Percentiles rank a stretch among this genome's conserved stretches.
These are phyloP conservation scores for Coniochaeta pulveracea DNA, from an alignment of 2,329 filamentous ascomycete species.

Conservation along the genomic window DNA sequence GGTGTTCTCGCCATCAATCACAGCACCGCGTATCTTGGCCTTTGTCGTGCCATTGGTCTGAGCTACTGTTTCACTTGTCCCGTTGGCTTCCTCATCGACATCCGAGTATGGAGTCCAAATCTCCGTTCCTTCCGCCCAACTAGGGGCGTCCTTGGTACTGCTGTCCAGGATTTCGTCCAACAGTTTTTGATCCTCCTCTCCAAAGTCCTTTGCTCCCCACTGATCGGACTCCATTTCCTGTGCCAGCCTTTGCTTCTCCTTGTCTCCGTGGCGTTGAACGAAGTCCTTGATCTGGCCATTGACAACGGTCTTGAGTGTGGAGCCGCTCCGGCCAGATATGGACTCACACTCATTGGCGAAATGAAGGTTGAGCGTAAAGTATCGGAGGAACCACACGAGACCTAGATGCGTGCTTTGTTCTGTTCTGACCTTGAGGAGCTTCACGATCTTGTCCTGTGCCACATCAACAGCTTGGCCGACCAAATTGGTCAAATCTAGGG, in stretches of 20 bases:
- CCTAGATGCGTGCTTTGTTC: constrained; percentile 61
- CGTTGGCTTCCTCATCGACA: constrained; percentile 18
- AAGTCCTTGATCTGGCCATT: constrained; percentile 76
- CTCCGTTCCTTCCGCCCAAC: constrained; percentile 52
- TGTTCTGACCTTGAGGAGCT: constrained; percentile 64
- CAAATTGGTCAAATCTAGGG: constrained; percentile 66
- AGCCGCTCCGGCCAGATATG: constrained; percentile 68
- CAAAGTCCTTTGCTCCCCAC: constrained; percentile 71
- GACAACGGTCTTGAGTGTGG: constrained; percentile 65
- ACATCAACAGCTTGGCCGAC: constrained; percentile 72
- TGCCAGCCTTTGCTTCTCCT: constrained; percentile 63
- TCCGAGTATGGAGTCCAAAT: constrained; percentile 42
- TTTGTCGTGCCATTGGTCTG: constrained; percentile 42
- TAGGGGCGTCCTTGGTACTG: constrained; percentile 57
- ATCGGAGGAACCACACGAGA: constrained; percentile 62
- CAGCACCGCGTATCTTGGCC: constrained; percentile 57
- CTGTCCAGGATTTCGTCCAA: constrained; percentile 55
- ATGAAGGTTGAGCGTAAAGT: constrained; percentile 71
- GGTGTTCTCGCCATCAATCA: constrained; percentile 76
- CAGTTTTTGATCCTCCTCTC: constrained; percentile 45
- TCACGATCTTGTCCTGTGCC: constrained; percentile 65
- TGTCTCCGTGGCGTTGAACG: constrained; percentile 58
- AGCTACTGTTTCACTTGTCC: constrained; percentile 8
- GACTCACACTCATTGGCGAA: constrained; percentile 83
- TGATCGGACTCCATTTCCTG: constrained; percentile 70